Conservation (phyloP, 768 basidiomycete genomes). For the Leccinum ochraceum region DNA sequence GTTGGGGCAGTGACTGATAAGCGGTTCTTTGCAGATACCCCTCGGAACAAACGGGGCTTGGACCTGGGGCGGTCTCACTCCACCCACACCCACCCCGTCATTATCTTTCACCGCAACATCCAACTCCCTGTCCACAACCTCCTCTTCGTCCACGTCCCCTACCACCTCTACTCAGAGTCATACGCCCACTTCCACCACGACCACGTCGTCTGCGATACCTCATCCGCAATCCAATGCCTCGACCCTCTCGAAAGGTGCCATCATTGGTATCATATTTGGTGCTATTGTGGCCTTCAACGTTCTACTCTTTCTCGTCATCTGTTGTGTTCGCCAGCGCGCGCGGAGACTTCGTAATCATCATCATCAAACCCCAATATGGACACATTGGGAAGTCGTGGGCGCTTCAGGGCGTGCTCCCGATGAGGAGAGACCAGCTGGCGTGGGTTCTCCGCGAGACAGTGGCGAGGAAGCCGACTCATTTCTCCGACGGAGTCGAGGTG, state of each 20-base stretch:
- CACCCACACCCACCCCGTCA: conserved; percentile 49
- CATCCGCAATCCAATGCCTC: conserved; percentile 31
- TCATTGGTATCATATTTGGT: conserved; percentile 42
- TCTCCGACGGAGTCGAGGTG: conserved; percentile 42
- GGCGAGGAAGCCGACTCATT: conserved; percentile 73
- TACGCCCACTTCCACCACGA: conserved; percentile 23
- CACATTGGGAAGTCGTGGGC: conserved; percentile 47
- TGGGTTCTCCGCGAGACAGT: conserved; percentile 67
- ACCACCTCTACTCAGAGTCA: conserved; percentile 23
- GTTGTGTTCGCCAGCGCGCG: conserved; percentile 34
- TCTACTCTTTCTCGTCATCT: conserved; percentile 48
- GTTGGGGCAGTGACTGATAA: conserved; percentile 15
- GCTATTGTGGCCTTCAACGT: conserved; percentile 59
- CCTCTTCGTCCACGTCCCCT: conserved; percentile 33
- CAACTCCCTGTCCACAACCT: conserved; percentile 20
- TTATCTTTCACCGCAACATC: conserved; percentile 28
- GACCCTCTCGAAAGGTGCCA: conserved; percentile 29
- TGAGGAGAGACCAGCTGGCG: conserved; percentile 46
- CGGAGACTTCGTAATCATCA: conserved; percentile 19
- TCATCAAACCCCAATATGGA: conserved; percentile 36
- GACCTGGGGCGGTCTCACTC: conserved; percentile 73
- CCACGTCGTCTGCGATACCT: conserved; percentile 30
- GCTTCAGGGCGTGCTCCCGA: conserved; percentile 24
- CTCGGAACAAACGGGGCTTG: conserved; percentile 60
- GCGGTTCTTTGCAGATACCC: conserved; percentile 58